Percentiles rank a stretch among this genome's conserved stretches.
These are phyloP conservation scores for Debaryomyces tyrocola DNA, from an alignment of 805 yeast genomes.

Conservation along the genomic window DNA sequence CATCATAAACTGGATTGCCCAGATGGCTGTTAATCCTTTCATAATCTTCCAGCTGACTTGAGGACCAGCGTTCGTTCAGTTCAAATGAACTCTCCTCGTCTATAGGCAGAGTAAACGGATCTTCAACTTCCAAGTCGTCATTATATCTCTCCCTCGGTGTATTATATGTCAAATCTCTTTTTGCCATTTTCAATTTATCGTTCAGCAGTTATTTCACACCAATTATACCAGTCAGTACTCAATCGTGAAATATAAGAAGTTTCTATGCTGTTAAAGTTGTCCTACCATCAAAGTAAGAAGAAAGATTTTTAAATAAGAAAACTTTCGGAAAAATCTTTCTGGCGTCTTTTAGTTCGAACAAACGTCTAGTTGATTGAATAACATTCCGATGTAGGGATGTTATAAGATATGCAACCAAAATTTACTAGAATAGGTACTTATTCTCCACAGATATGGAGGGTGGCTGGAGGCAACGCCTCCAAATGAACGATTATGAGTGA, in stretches of 20 bases:
- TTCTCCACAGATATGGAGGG: no score
- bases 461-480: no score
- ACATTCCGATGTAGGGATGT: no score
- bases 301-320: no score
- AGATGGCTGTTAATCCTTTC: neutral
- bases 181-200: slow-evolving; percentile 1
- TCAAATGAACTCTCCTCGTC: slow-evolving; percentile 10
- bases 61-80: slow-evolving; percentile 6
- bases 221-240: slow-evolving; percentile 27
- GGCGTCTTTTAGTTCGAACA: no score
- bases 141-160: slow-evolving; percentile 16
- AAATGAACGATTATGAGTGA: no score
- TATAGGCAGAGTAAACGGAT: slow-evolving; percentile 8
- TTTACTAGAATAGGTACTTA: no score
- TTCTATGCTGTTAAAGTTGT: slow-evolving; percentile 20
- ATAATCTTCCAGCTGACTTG: slow-evolving; percentile 7
- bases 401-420: no score
- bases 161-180: slow-evolving; percentile 17
- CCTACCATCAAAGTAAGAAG: slow-evolving; percentile 31
- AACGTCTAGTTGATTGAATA: no score
- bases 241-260: slow-evolving; percentile 33
- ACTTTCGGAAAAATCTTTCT: no score
- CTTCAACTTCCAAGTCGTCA: neutral
- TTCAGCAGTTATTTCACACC: slow-evolving; percentile 23
- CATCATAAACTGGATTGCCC: slow-evolving; percentile 4